Base-by-base conservation (phyloP, 345 rosid species). In the Passiflora organensis region DNA sequence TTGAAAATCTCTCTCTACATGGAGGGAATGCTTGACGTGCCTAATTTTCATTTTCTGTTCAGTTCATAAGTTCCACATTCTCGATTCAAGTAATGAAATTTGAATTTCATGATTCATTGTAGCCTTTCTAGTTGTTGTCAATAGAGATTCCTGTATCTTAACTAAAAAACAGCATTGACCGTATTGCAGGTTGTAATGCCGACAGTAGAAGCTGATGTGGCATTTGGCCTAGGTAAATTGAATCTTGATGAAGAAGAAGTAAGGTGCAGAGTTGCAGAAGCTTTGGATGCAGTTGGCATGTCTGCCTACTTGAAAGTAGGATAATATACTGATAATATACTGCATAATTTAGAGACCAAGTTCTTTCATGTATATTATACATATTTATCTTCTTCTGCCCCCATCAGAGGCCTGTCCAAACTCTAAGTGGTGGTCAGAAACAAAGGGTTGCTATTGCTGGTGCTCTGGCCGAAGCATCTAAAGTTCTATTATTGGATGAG, bases 381-480 rank as follows among this genome's bases (percentile, higher is more conserved):
- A 14, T 54, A 41, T 45, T 42, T 53, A 28, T 43, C 32, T 41
- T 51, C 51, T 54, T 47, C 32, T 63, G 48, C 43, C 46, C 62
- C 68, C 55, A 54, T 53, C 75, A 91, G 96, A 86, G 96, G 74
- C 89, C 95, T 13, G 81, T 91, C 74, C 96, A 88, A 77, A 91
- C 96, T 52, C 87, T 91, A 6, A 91, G 96, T 58, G 98, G 98
- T 49, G 98, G 96, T 69, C 96, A 91, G 70, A 91, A 91, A 70
- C 95, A 91, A 74, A 78, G 95, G 74, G 87, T 88, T 6, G 96
- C 96, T 24, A 88, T 91, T 60, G 96, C 96, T 1, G 94, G 98
- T 56, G 96, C 98, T 74, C 75, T 91, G 46, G 98, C 98, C 61
- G 96, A 91, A 82, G 82, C 91, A 45, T 86, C 94, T 76, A 86